Percentiles rank a stretch among this genome's conserved stretches.
phyloP scores from a whole-genome alignment of 176 grass and related monocot genomes.

The Oropetium thomaeum region DNA sequence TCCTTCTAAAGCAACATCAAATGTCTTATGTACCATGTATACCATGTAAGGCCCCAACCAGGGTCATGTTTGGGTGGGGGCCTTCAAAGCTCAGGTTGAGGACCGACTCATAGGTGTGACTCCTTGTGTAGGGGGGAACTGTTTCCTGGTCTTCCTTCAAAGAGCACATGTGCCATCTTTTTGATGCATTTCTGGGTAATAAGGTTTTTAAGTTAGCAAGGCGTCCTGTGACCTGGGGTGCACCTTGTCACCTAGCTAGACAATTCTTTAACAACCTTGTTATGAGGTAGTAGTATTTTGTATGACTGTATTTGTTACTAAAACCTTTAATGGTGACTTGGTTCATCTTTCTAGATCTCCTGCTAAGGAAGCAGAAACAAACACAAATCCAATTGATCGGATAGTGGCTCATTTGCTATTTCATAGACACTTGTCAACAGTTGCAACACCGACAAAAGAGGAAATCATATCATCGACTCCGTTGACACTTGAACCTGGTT shows the following conservation, averaged over 20 bases:
- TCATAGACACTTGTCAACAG: slow-evolving; percentile 43
- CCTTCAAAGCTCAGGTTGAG: too few species aligned
- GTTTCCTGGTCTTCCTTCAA: too few species aligned
- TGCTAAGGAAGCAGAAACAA: slow-evolving; percentile 46
- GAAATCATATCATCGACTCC: slow-evolving; percentile 41
- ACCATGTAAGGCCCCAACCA: too few species aligned
- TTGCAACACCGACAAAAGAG: slow-evolving; percentile 40
- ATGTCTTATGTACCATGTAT: not conserved
- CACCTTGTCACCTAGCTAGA: too few species aligned
- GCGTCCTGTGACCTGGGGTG: not conserved
- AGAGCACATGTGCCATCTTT: not conserved
- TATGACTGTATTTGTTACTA: not conserved
- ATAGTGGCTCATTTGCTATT: slow-evolving; percentile 70
- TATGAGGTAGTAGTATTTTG: not conserved
- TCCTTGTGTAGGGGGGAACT: too few species aligned
- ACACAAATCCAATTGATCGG: slow-evolving; percentile 71
- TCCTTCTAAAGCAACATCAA: not conserved
- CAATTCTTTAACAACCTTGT: not conserved
- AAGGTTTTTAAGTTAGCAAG: not conserved
- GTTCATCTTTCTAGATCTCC: slow-evolving; percentile 34
- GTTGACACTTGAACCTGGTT: slow-evolving; percentile 39
- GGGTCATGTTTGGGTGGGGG: too few species aligned
- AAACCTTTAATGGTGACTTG: not conserved
- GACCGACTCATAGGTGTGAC: too few species aligned
- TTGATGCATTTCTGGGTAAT: not conserved